Base-by-base conservation (phyloP, 1,284 basidiomycete genomes). In the Fistulina hepatica region DNA sequence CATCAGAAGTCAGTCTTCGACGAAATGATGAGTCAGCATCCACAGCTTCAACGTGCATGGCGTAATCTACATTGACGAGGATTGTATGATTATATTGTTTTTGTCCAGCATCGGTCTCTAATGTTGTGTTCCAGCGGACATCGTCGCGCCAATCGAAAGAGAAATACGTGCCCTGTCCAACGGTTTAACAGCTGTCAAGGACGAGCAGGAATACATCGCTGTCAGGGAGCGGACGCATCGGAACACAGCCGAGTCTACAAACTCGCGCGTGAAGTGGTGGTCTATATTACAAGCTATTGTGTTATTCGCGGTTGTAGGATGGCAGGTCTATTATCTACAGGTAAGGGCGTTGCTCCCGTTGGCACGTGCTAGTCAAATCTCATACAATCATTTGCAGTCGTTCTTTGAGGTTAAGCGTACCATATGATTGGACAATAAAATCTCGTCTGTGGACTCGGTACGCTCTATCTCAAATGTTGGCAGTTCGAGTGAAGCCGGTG, bases 181-280 rank as follows among this genome's bases (percentile, higher is more conserved):
- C 34, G 89, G 81, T 4, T 63, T 98, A 24, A 77, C 88, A 48
- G 66, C 88, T 12, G 90, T 99, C 48, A 97, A 97, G 62, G 95
- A 99, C 53, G 95, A 99, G 60, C 94, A 98, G 56, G 92, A 97
- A 59, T 99, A 99, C 60, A 89, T 99, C 43, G 88, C 95, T 25
- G 81, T 97, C 30, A 73, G 95, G 32, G 95, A 99, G 61, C 74
- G 77, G 39, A 81, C 84, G 21, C 95, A 99, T 59, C 71, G 95
- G 42, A 86, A 98, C 59, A 98, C 89, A 2, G 89, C 89, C 15
- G 90, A 93, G 61, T 91, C 88, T 4, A 92, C 90, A 51, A 98
- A 98, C 57, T 76, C 86, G 24, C 79, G 95, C 28, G 93, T 99
- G 42, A 98, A 97, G 62, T 98, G 90, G 90, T 99, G 95, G 95